Base-by-base conservation (phyloP, 1,284 basidiomycete genomes). In the Ceratobasidium sp. region DNA sequence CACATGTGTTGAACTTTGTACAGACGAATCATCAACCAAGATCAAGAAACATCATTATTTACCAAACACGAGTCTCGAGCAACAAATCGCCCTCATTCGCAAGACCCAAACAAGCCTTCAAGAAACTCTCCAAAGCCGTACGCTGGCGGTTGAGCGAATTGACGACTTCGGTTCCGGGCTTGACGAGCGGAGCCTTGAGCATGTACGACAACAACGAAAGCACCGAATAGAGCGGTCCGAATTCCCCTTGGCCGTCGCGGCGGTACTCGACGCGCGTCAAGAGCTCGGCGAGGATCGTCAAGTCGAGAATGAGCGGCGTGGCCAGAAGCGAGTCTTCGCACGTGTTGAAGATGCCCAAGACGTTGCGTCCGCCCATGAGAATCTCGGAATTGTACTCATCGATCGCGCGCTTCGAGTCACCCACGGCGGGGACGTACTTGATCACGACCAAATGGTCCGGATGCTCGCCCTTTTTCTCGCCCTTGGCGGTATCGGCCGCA, bases 311-410 rank as follows among this genome's bases (percentile, higher is more conserved):
- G 82, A 99, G 91, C 13, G 97, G 97, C 67, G 97, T 97, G 64
- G 98, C 97, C 80, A 99, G 90, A 78, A 99, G 89, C 49, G 97
- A 98, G 86, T 99, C 97, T 92, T 97, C 96, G 89, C 97, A 98
- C 87, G 96, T 94, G 86, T 97, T 97, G 91, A 97, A 97, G 86
- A 97, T 97, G 87, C 95, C 95, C 88, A 95, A 94, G 3, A 92
- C 94, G 81, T 92, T 93, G 79, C 93, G 89, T 18, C 89, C 89
- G 60, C 89, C 89, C 88, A 90, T 89, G 83, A 88, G 85, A 69
- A 91, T 87, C 85, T 99, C 97, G 18, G 95, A 97, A 86, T 97
- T 97, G 89, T 99, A 99, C 89, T 99, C 97, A 87, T 99, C 97
- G 89, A 99, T 97, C 61, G 97, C 97, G 76, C 96, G 91, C 91